Conservation (phyloP, 257 asterid genomes). For the Solanum neorickii region DNA sequence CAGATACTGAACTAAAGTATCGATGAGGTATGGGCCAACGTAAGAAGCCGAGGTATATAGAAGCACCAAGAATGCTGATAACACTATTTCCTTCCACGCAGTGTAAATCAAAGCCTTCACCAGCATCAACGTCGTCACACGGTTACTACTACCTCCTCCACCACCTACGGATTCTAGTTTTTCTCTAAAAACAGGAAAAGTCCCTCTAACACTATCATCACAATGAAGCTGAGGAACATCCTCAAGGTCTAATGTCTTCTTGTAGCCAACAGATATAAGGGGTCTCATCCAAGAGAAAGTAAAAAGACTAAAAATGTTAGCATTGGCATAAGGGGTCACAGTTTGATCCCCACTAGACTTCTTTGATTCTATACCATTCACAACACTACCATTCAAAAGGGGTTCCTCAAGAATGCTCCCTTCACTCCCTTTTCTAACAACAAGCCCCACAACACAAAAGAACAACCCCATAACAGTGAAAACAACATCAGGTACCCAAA, state of each 20-base stretch:
- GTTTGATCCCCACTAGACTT: constrained; percentile 40
- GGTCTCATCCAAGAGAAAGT: constrained; percentile 75
- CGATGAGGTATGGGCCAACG: constrained; percentile 79
- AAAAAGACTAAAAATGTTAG: constrained; percentile 46
- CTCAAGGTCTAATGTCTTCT: constrained; percentile 61
- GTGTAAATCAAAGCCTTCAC: constrained; percentile 54
- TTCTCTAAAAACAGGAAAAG: constrained; percentile 38
- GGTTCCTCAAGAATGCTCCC: constrained; percentile 44
- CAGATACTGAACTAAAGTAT: constrained; percentile 61
- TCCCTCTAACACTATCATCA: constrained; percentile 44
- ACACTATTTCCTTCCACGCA: constrained; percentile 31
- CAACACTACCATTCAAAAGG: constrained; percentile 38
- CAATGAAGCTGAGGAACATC: constrained; percentile 75
- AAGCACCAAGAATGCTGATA: constrained; percentile 43
- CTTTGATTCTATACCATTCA: constrained; percentile 15
- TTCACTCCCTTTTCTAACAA: constrained; percentile 19
- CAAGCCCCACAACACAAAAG: constrained; percentile 39
- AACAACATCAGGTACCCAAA: constrained; percentile 61
- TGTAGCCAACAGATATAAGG: constrained; percentile 53
- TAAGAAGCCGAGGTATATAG: constrained; percentile 40
- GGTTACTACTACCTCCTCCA: constrained; percentile 5
- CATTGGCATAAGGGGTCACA: constrained; percentile 65
- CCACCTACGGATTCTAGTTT: constrained; percentile 34
- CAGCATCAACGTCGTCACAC: constrained; percentile 54
- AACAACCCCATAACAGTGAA: constrained; percentile 31